Conservation (phyloP, 345 rosid species). For the Hibiscus trionum region DNA sequence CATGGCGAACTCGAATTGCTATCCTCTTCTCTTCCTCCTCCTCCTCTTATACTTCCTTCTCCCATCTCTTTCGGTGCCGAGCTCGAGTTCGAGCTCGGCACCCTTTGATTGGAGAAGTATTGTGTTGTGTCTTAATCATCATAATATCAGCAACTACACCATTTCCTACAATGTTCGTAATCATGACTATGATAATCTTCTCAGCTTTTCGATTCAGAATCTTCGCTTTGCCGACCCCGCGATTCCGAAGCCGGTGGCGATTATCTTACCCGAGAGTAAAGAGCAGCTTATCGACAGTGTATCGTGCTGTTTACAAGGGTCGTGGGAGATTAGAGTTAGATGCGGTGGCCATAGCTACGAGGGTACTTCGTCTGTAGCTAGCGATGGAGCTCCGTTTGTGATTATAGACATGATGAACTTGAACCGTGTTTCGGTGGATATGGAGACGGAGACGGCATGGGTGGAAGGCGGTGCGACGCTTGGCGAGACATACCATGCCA, state of each 20-base stretch:
- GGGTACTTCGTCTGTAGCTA: conserved; percentile 37
- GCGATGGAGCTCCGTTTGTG: conserved; percentile 31
- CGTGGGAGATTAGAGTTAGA: conserved; percentile 37
- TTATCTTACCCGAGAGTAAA: conserved; percentile 29
- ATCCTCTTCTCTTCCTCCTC: background rate
- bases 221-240: conserved; percentile 31
- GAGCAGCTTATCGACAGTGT: conserved; percentile 28
- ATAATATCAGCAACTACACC: conserved; percentile 39
- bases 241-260: conserved; percentile 37
- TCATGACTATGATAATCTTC: conserved; percentile 29
- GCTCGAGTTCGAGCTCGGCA: background rate
- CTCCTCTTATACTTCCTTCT: background rate
- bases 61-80: background rate
- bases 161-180: conserved; percentile 19
- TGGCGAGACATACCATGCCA: conserved; percentile 39
- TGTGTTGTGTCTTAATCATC: conserved; percentile 25
- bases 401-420: conserved; percentile 44
- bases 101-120: background rate
- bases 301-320: conserved; percentile 22
- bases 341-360: conserved; percentile 61
- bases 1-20: background rate
- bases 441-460: conserved; percentile 34
- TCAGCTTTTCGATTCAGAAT: conserved; percentile 38
- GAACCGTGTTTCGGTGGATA: conserved; percentile 26
- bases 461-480: conserved; percentile 50